A percentile compares a stretch with the other conserved stretches of the same genome.
Conservation (phyloP, 305 asterid genomes). For the Plantago rigida region DNA sequence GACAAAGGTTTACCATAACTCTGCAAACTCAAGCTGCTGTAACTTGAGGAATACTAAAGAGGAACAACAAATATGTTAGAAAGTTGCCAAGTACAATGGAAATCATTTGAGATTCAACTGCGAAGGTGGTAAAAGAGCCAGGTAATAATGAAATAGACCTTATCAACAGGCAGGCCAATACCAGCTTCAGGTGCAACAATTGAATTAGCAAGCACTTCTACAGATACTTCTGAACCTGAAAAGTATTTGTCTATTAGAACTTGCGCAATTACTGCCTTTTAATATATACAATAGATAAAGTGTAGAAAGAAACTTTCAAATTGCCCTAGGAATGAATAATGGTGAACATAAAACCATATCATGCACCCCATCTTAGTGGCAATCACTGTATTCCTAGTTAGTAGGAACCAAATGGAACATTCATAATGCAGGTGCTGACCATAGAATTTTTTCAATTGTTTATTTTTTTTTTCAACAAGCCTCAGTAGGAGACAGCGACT, state of each 20-base stretch:
- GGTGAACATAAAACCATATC: constrained; percentile 5
- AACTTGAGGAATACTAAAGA: constrained; percentile 37
- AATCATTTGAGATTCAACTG: background rate
- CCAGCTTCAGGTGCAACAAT: constrained; percentile 39
- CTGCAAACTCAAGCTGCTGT: constrained; percentile 26
- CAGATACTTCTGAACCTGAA: constrained; percentile 66
- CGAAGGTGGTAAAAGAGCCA: constrained; percentile 2
- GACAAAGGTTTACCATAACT: constrained; percentile 22
- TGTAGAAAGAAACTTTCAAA: background rate
- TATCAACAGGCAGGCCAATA: constrained; percentile 28
- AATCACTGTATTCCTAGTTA: background rate
- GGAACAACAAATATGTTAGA: constrained; percentile 5
- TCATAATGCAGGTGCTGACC: background rate
- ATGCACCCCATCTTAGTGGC: background rate
- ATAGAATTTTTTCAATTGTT: too few relatives aligned
- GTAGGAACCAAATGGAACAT: background rate
- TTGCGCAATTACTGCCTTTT: background rate
- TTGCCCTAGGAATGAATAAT: constrained; percentile 9
- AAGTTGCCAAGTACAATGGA: constrained; percentile 1
- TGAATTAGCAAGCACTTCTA: constrained; percentile 55
- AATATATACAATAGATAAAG: too few relatives aligned
- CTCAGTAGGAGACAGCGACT: too few relatives aligned
- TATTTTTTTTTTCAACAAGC: too few relatives aligned
- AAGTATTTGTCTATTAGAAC: background rate
- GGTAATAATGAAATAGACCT: constrained; percentile 34